Evolutionary conservation across 371 early-diverging fungal genomes (phyloP).

Genomic region (Rhizopus delemar): DNA sequence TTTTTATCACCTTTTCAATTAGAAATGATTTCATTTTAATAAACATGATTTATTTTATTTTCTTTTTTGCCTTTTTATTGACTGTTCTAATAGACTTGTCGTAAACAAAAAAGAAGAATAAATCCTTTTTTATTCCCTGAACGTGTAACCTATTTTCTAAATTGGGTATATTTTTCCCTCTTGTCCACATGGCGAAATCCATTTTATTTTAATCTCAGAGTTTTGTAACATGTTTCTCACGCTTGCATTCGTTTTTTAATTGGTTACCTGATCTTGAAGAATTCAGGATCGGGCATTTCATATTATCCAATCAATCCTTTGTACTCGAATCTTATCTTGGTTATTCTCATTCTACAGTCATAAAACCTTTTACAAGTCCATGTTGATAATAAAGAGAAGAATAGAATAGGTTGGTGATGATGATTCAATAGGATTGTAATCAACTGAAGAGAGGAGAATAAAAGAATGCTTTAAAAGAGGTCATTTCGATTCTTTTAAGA

Average conservation of each 20-base stretch:
- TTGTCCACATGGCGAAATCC: background rate
- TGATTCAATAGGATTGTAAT: no score
- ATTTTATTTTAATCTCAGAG: background rate
- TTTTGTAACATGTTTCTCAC: slow-evolving; percentile 16
- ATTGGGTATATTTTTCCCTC: background rate
- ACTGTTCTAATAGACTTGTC: no score
- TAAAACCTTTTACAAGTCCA: no score
- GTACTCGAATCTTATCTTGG: background rate
- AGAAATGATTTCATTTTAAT: background rate
- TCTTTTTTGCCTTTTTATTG: background rate
- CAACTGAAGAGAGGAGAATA: no score
- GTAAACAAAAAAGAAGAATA: no score
- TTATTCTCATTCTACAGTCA: no score
- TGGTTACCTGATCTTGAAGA: background rate
- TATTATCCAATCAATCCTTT: background rate
- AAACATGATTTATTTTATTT: background rate
- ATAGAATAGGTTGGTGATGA: no score
- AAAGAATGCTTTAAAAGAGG: no score
- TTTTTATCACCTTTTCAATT: background rate
- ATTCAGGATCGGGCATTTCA: background rate
- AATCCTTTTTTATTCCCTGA: background rate
- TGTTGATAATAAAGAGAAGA: no score
- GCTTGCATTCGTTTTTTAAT: slow-evolving; percentile 7
- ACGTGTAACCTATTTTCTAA: background rate
- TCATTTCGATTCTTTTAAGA: no score